Percentiles rank a stretch among this genome's conserved stretches.
Evolutionary conservation across 208 protist genomes (phyloP).

Genomic region (Trypanosoma grayi): DNA sequence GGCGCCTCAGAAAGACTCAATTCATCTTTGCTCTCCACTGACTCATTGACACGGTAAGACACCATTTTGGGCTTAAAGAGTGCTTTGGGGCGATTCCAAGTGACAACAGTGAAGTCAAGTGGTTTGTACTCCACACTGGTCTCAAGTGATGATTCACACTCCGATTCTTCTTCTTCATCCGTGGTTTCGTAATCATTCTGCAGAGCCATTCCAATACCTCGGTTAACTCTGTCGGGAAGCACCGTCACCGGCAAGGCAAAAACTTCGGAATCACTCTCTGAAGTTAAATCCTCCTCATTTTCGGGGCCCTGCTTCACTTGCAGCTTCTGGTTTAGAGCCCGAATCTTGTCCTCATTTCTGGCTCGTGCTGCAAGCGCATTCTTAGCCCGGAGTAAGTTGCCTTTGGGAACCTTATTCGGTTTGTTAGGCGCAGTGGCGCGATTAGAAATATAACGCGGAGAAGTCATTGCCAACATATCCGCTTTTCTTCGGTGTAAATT

Average conservation of each 20-base stretch:
- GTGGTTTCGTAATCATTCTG: constrained; percentile 23
- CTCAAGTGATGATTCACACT: constrained; percentile 30
- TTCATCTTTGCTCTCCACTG: constrained; percentile 3
- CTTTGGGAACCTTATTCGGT: too few species aligned
- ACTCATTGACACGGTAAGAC: constrained; percentile 1
- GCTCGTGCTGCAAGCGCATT: too few species aligned
- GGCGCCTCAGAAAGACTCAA: constrained; percentile 20
- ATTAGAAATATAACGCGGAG: too few species aligned
- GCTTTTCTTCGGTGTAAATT: too few species aligned
- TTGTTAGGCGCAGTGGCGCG: too few species aligned
- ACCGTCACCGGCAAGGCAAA: constrained; percentile 4
- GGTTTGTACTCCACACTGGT: constrained; percentile 60
- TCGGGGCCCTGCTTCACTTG: not conserved
- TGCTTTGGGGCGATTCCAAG: constrained; percentile 19
- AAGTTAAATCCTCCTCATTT: not conserved
- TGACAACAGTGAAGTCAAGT: constrained; percentile 47
- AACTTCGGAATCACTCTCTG: not conserved
- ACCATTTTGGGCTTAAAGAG: not conserved
- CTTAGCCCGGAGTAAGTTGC: too few species aligned
- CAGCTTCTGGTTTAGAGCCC: not conserved
- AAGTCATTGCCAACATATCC: too few species aligned
- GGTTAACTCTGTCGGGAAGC: not conserved
- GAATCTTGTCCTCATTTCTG: not conserved
- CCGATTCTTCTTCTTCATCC: constrained; percentile 25
- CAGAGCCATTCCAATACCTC: constrained; percentile 4